phyloP scores from a whole-genome alignment of 2,329 filamentous ascomycete species.

The Aspergillus puulaauensis region DNA sequence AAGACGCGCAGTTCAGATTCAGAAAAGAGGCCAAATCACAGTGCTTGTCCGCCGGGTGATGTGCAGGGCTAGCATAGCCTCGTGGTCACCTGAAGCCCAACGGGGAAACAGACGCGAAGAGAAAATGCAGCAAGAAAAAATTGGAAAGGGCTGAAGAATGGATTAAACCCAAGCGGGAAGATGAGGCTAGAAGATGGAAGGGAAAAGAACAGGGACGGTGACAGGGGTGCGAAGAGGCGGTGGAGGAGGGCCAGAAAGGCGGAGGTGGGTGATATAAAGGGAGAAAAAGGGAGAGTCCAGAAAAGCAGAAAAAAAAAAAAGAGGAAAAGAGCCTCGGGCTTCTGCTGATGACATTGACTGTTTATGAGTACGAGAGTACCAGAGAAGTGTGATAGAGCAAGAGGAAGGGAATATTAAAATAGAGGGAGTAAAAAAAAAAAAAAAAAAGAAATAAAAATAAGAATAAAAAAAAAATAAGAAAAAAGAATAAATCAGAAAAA shows the following conservation, averaged over 20 bases:
- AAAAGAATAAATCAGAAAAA: conserved; percentile 10
- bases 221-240: conserved; percentile 17
- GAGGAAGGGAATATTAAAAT: too few species aligned
- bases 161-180: conserved; percentile 16
- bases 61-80: conserved; percentile 34
- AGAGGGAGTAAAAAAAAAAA: background rate
- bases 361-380: background rate
- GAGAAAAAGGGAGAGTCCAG: conserved; percentile 10
- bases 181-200: conserved; percentile 1
- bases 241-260: conserved; percentile 16
- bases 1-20: conserved; percentile 16
- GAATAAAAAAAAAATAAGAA: background rate
- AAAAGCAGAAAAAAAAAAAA: conserved; percentile 15
- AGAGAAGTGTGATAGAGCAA: conserved; percentile 3
- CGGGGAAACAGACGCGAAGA: conserved; percentile 9
- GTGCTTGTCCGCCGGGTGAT: conserved; percentile 31
- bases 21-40: too few species aligned
- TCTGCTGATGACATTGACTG: conserved; percentile 30
- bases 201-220: conserved; percentile 11
- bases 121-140: conserved; percentile 7
- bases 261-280: conserved; percentile 17
- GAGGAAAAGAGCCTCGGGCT: conserved; percentile 25
- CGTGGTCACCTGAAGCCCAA: conserved; percentile 25
- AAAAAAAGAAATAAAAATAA: background rate
- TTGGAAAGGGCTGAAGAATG: conserved; percentile 1